These are phyloP conservation scores for Epichloe baconii DNA, from an alignment of 2,329 filamentous ascomycete genomes.

Conservation along the genomic window DNA sequence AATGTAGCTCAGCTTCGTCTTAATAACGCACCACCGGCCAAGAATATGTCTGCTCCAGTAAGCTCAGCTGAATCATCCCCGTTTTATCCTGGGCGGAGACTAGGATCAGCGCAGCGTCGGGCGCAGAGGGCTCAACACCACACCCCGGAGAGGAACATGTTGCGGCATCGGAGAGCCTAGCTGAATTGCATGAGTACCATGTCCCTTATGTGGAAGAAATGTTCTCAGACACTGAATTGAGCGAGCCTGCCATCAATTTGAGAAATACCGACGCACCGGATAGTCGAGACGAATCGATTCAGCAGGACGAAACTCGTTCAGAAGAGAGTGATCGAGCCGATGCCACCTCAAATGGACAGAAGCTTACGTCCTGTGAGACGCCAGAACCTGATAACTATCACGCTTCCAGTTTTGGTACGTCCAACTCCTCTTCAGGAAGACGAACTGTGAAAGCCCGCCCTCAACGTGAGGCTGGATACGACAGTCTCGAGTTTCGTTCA, in stretches of 20 bases:
- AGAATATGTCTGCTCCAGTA: not conserved
- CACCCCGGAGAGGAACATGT: not conserved
- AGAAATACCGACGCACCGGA: not conserved
- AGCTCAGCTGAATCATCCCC: constrained; percentile 5
- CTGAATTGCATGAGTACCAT: constrained; percentile 5
- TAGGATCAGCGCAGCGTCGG: constrained; percentile 16
- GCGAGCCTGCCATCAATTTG: not conserved
- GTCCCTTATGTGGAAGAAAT: constrained; percentile 9
- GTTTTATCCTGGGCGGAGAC: constrained; percentile 12
- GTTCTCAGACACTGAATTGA: not conserved
- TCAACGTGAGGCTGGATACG: not conserved
- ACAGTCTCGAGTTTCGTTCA: not conserved
- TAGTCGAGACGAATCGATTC: not conserved
- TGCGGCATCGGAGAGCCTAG: not conserved
- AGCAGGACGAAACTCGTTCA: not conserved
- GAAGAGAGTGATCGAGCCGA: not conserved
- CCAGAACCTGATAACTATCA: not conserved
- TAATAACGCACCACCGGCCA: not conserved
- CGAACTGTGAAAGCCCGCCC: not conserved
- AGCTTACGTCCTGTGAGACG: not conserved
- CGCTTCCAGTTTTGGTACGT: not conserved
- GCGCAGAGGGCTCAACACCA: constrained; percentile 12
- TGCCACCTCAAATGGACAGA: not conserved
- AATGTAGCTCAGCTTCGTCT: not conserved
- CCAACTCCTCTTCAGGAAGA: not conserved